Conservation (phyloP, 495 filamentous ascomycete species). For the Aspergillus funiculosus region DNA sequence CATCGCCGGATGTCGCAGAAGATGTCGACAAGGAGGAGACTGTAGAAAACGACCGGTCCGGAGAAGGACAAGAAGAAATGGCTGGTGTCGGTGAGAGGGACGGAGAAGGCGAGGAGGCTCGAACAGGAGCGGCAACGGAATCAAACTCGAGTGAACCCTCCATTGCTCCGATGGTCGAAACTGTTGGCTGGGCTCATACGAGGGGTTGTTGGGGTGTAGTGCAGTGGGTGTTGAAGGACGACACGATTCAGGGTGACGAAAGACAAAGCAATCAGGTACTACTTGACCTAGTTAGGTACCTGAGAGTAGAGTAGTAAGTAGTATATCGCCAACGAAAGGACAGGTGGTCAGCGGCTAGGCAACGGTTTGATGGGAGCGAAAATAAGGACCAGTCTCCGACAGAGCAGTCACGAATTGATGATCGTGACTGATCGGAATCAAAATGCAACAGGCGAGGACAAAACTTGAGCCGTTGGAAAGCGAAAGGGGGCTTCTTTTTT, state of each 20-base stretch:
- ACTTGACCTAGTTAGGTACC: too few species aligned
- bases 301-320: too few species aligned
- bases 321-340: too few species aligned
- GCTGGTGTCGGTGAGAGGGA: constrained; percentile 56
- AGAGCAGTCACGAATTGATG: constrained; percentile 10
- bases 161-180: constrained; percentile 23
- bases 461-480: constrained; percentile 19
- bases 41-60: constrained; percentile 70
- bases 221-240: background rate
- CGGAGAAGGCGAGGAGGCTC: constrained; percentile 54
- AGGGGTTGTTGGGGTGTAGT: too few species aligned
- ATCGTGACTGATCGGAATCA: constrained; percentile 22
- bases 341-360: constrained; percentile 19
- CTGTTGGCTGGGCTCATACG: constrained; percentile 9
- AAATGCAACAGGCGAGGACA: constrained; percentile 12
- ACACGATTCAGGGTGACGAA: background rate
- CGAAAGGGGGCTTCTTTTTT: constrained; percentile 22
- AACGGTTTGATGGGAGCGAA: constrained; percentile 12
- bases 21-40: constrained; percentile 66
- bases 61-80: constrained; percentile 55
- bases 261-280: too few species aligned
- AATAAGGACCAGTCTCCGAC: constrained; percentile 18
- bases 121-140: constrained; percentile 23
- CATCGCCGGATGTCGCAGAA: constrained; percentile 52
- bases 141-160: constrained; percentile 31